Evolutionary conservation across 495 filamentous ascomycete species (phyloP), one percentile per base, ranked within the genome.

Genomic region (Aspergillus carlsbadensis): DNA sequence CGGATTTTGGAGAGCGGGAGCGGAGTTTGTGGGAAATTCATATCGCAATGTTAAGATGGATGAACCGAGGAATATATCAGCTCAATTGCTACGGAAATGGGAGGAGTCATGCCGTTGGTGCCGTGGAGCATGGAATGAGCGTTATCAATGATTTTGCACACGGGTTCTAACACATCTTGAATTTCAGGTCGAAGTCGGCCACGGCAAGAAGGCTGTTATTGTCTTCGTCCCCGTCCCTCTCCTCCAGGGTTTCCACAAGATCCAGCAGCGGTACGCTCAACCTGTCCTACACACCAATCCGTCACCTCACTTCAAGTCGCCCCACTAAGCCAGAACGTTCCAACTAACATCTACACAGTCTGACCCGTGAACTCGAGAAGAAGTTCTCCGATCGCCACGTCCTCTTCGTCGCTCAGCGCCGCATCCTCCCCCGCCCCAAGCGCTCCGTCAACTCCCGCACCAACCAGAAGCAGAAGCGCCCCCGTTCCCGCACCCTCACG

Each of bases 371-470:
- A 85, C 92, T 98, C 69, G 94, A 98, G 85, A 98, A 98, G 91
- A 98, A 98, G 84, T 98, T 98, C 90, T 96, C 94, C 64, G 94
- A 98, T 85, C 93, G 94, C 78, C 94, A 98, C 80, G 94, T 98
- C 76, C 85, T 98, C 73, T 91, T 98, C 86, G 86, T 98, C 62
- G 94, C 93, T 67, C 92, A 93, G 71, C 94, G 94, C 84, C 93
- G 94, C 77, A 98, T 98, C 72, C 89, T 98, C 53, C 92, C 94
- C 71, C 90, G 90, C 68, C 94, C 94, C 71, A 96, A 96, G 85
- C 94, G 94, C 69, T 92, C 89, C 75, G 87, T 83, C 82, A 92
- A 91, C 82, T 90, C 86, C 57, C 94, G 94, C 80, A 91, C 92
- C 75, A 87, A 83, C 65, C 91, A 88, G 73, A 97, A 87, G 68